Evolutionary conservation across 352 stramenopile species (phyloP).

Genomic region (Vaucheria bursata): DNA sequence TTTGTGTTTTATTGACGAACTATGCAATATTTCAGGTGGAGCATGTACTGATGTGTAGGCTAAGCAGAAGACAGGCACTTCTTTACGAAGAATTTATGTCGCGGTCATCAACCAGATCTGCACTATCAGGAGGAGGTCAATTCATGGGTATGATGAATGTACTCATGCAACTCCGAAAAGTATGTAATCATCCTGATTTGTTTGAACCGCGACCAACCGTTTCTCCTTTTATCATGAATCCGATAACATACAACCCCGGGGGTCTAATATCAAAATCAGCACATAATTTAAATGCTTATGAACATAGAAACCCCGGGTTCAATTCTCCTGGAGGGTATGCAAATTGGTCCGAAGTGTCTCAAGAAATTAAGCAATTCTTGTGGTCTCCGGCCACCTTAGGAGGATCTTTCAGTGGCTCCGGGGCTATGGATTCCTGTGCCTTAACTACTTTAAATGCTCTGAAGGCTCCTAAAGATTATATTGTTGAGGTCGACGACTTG

Average conservation of each 20-base stretch:
- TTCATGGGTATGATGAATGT: conserved; percentile 99
- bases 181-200: conserved; percentile 96
- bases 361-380: conserved; percentile 90
- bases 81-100: conserved; percentile 98
- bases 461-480: conserved; percentile 90
- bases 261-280: no score
- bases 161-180: conserved; percentile 95
- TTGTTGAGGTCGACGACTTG: conserved; percentile 93
- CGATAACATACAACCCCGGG: conserved; percentile 50
- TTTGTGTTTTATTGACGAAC: no score
- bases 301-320: no score
- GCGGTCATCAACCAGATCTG: conserved; percentile 77
- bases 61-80: conserved; percentile 86
- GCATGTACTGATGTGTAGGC: conserved; percentile 83
- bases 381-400: conserved; percentile 93
- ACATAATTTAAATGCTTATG: no score
- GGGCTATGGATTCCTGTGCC: conserved; percentile 54
- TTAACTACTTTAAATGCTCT: conserved; percentile 64
- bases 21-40: conserved; percentile 95
- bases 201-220: conserved; percentile 91
- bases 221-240: conserved; percentile 78
- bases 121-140: conserved; percentile 75
- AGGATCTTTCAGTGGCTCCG: conserved; percentile 71
- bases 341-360: conserved; percentile 66
- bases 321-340: conserved; percentile 6